Conservation (phyloP, 164 flowering plant genomes). For the grape (Vitis vinifera) region ASM3070453v1 NC_081812.1:21398001-21398500, state of each 20-base stretch:
- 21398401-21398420: constrained; percentile 62
- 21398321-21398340: not conserved
- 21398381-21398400: constrained; percentile 77
- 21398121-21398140: constrained; percentile 73
- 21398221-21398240: constrained; percentile 60
- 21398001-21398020: constrained; percentile 29
- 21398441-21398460: constrained; percentile 82
- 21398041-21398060: constrained; percentile 50
- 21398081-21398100: constrained; percentile 71
- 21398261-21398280: not conserved
- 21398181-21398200: constrained; percentile 86
- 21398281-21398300: not conserved
- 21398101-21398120: constrained; percentile 48
- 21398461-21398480: constrained; percentile 66
- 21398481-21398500: not conserved
- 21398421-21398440: constrained; percentile 69
- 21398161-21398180: constrained; percentile 90
- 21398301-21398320: not conserved
- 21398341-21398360: not conserved
- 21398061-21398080: constrained; percentile 88
- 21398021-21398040: constrained; percentile 51
- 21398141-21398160: constrained; percentile 76
- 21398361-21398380: constrained; percentile 54
- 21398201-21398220: constrained; percentile 70
- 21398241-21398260: constrained; percentile 60